phyloP scores from a whole-genome alignment of 1,284 basidiomycete genomes.

The Peniophora sp. region DNA sequence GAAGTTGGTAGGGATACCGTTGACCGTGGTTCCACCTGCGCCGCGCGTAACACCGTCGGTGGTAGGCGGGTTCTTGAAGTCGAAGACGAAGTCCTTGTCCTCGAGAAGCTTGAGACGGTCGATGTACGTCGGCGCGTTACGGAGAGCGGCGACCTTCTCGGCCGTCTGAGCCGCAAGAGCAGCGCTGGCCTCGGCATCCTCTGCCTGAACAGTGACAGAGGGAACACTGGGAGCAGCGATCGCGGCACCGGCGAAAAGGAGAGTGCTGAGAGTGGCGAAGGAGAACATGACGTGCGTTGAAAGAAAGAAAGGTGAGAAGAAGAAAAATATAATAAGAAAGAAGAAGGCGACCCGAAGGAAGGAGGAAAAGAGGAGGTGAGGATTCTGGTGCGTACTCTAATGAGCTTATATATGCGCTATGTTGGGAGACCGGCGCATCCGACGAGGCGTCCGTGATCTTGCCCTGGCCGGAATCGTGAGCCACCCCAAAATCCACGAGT shows the following conservation, averaged over 20 bases:
- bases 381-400: too few relatives aligned
- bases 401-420: too few relatives aligned
- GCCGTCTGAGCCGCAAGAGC: background rate
- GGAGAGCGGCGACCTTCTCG: background rate
- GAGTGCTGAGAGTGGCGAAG: background rate
- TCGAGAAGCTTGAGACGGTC: background rate
- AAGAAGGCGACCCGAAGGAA: too few relatives aligned
- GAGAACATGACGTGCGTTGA: background rate
- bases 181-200: background rate
- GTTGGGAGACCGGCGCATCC: too few relatives aligned
- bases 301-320: too few relatives aligned
- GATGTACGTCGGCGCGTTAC: background rate
- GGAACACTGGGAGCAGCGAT: background rate
- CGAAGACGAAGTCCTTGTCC: background rate
- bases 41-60: background rate
- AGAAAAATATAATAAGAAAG: too few relatives aligned
- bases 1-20: background rate
- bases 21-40: slow-evolving; percentile 4
- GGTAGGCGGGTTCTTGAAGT: background rate
- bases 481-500: too few relatives aligned
- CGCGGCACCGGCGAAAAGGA: background rate
- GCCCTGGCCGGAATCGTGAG: too few relatives aligned
- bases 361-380: too few relatives aligned
- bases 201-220: background rate
- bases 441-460: too few relatives aligned